phyloP scores from a whole-genome alignment of 73 alveolate genomes.

The Paramecium bursaria region DNA sequence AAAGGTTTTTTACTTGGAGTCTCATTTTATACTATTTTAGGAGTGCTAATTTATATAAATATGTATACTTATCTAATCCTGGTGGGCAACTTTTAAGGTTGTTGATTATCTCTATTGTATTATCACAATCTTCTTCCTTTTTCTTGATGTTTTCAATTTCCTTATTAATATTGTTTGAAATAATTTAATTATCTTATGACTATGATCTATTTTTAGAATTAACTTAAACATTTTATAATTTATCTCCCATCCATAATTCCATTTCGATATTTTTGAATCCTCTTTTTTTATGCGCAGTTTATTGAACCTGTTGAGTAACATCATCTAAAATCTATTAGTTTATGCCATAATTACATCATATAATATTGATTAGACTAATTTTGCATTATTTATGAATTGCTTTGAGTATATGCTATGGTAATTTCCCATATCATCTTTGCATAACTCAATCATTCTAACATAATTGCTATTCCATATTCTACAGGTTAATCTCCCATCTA shows the following conservation, averaged over 20 bases:
- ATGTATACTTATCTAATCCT: conserved; percentile 44
- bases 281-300: neutral
- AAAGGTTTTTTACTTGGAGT: conserved; percentile 52
- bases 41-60: neutral
- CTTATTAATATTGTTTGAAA: neutral
- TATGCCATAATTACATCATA: neutral
- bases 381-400: conserved; percentile 28
- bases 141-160: conserved; percentile 43
- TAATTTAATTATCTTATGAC: conserved; percentile 9
- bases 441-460: conserved; percentile 59
- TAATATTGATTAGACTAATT: conserved; percentile 16
- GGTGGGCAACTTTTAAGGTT: conserved; percentile 47
- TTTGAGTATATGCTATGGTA: conserved; percentile 42
- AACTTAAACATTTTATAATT: neutral
- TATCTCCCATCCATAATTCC: conserved; percentile 41
- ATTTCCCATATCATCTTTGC: conserved; percentile 52
- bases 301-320: neutral
- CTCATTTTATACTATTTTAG: neutral
- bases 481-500: conserved; percentile 31
- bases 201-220: conserved; percentile 3
- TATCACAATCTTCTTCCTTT: conserved; percentile 1
- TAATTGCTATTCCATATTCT: conserved; percentile 14
- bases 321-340: neutral
- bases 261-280: conserved; percentile 28
- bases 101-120: neutral